Base-by-base conservation (phyloP, 2,329 filamentous ascomycete genomes). In the Cladorrhinum sp. region DNA sequence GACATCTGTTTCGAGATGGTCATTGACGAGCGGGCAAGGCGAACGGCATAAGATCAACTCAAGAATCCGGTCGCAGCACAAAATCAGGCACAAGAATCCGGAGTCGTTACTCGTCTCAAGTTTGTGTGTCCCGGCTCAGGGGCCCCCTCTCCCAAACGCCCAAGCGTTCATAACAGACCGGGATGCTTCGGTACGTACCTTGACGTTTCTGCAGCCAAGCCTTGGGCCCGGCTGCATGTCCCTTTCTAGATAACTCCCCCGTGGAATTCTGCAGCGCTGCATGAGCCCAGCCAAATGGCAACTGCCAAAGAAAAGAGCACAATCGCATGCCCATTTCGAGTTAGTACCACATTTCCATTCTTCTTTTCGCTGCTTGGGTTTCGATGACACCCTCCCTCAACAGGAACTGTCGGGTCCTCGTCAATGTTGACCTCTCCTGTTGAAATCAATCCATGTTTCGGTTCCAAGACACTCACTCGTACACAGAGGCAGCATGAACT, bases 61-160 rank as follows among this genome's bases (percentile, higher is more conserved):
- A 72, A 72, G 73, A 74, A 75, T 77, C 77, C 77, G 77, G 77
- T 79, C 76, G 74, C 76, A 78, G 76, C 74, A 74, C 69, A 69
- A 71, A 67, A 69, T 69, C 69, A 71, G 69, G 71, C 68, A 70
- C 65, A 66, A 45, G 67, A 69, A 64, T 63, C 67, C 70, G 71
- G 72, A 74, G 72, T 74, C 72, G 70, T 70, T 70, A 70, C 71
- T 76, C 75, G 77, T 79, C 77, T 79, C 77, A 79, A 77, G 72
- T 75, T 59, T 59, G 64, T 53, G 59, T 61, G 69, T 67, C 68
- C 67, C 68, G 60, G 60, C 62, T 61, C 70, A 70, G 70, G 70
- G 69, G 65, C 66, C 73, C n/a, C 70, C 71, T 68, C 70, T 71
- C 69, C 69, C 67, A 74, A 73, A 70, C 69, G 64, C 60, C 65